A percentile compares a stretch with the other conserved stretches of the same genome.
Evolutionary conservation across 495 filamentous ascomycete genomes (phyloP).

Genomic region (Penicillium daleae): DNA sequence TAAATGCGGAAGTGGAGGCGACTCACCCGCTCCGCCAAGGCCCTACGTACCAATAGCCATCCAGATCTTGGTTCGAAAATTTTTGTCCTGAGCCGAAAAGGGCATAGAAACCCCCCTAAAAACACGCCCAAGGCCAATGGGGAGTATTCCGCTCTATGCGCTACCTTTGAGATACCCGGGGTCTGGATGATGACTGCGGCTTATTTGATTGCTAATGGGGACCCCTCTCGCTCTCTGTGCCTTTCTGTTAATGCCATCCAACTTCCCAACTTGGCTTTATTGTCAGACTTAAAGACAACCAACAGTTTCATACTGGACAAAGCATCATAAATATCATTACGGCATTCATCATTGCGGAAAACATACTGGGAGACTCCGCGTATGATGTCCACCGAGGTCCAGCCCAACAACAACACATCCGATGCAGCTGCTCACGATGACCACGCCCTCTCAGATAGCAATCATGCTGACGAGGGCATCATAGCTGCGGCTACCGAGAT

Average conservation of each 20-base stretch:
- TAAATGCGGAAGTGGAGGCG: background rate
- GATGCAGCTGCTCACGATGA: slow-evolving; percentile 20
- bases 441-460: slow-evolving; percentile 6
- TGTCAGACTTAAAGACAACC: background rate
- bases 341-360: background rate
- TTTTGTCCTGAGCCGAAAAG: slow-evolving; percentile 9
- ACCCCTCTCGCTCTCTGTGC: slow-evolving; percentile 8
- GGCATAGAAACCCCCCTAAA: slow-evolving; percentile 16
- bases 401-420: slow-evolving; percentile 19
- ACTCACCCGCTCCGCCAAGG: slow-evolving; percentile 1
- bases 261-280: slow-evolving; percentile 5
- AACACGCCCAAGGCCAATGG: slow-evolving; percentile 19
- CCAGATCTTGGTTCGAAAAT: background rate
- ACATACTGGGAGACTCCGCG: slow-evolving; percentile 4
- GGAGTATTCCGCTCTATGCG: slow-evolving; percentile 17
- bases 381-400: slow-evolving; percentile 32
- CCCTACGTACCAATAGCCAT: slow-evolving; percentile 12
- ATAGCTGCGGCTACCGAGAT: slow-evolving; percentile 16
- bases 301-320: background rate
- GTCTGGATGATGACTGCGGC: slow-evolving; percentile 15
- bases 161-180: slow-evolving; percentile 6
- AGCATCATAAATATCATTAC: background rate
- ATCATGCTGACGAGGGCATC: slow-evolving; percentile 3
- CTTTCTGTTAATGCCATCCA: background rate
- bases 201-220: slow-evolving; percentile 24